These are phyloP conservation scores for Picea sitchensis DNA, from an alignment of 75 land plant species.

Conservation along the genomic window DNA sequence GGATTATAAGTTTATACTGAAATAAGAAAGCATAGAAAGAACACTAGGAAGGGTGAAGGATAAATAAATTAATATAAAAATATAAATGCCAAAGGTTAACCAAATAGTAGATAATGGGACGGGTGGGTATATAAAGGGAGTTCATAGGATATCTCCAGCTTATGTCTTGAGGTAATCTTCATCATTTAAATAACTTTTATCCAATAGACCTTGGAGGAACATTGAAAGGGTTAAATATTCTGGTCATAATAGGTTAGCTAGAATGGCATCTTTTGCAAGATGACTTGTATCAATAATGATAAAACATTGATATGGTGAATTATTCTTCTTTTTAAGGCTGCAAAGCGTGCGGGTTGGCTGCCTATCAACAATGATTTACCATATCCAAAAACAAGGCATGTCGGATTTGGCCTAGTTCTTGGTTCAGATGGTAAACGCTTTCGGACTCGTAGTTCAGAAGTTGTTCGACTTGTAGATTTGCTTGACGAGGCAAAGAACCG, in stretches of 20 bases:
- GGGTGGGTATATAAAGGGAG: neutral
- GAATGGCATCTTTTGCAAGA: neutral
- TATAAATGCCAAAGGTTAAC: neutral
- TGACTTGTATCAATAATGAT: neutral
- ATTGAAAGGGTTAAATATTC: neutral
- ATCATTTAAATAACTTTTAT: neutral
- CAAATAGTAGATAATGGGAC: neutral
- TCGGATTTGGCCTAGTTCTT: constrained; percentile 96
- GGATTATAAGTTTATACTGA: neutral
- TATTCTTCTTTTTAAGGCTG: constrained; percentile 54
- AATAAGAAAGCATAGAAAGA: neutral
- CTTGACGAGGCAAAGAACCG: constrained; percentile 94
- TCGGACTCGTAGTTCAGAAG: constrained; percentile 76
- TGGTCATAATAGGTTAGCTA: too few relatives aligned
- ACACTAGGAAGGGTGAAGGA: neutral
- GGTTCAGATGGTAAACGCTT: constrained; percentile 94
- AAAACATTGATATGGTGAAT: neutral
- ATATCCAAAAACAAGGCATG: constrained; percentile 75
- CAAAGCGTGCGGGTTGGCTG: constrained; percentile 87
- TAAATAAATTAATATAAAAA: neutral
- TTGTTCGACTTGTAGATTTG: constrained; percentile 81
- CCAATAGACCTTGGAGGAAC: neutral
- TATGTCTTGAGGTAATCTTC: neutral
- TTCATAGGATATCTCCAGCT: neutral
- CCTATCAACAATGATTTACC: constrained; percentile 27